A percentile compares a stretch with the other conserved stretches of the same genome.
These are phyloP conservation scores for Leishmania tarentolae DNA, from an alignment of 208 protist genomes.

Conservation along the genomic window DNA sequence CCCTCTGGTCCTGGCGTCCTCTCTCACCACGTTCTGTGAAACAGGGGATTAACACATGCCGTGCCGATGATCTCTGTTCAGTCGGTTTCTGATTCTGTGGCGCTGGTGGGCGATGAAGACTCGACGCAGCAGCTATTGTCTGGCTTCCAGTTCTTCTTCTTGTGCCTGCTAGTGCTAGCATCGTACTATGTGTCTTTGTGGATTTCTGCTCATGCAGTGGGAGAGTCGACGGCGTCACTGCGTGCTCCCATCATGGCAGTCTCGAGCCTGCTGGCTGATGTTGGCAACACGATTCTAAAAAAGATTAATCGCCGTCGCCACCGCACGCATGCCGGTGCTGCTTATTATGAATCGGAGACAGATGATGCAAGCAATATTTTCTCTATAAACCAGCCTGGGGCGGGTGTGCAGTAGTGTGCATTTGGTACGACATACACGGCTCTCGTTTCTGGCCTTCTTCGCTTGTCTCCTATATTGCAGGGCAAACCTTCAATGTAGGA, in stretches of 20 bases:
- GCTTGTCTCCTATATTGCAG: background rate
- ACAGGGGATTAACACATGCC: background rate
- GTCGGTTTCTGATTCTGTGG: background rate
- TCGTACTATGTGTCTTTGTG: conserved; percentile 65
- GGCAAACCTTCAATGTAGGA: background rate
- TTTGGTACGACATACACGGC: background rate
- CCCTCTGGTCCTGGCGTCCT: background rate
- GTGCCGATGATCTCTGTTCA: background rate
- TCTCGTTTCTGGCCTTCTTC: background rate
- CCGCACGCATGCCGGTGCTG: conserved; percentile 18
- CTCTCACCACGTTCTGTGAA: background rate
- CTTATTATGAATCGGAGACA: conserved; percentile 21
- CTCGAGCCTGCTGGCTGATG: conserved; percentile 16
- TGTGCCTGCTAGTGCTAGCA: conserved; percentile 39
- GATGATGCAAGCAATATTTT: conserved; percentile 29
- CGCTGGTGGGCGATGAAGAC: background rate
- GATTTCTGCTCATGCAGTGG: conserved; percentile 54
- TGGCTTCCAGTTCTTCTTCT: conserved; percentile 49
- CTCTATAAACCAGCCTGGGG: conserved; percentile 26
- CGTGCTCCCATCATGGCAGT: conserved; percentile 38
- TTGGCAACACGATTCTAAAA: conserved; percentile 25
- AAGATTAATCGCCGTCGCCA: conserved; percentile 37
- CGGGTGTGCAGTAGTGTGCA: conserved; percentile 9
- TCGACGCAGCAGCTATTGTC: conserved; percentile 43
- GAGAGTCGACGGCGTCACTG: conserved; percentile 52